These are phyloP conservation scores for Fragilaria radians DNA, from an alignment of 108 stramenopile species.

Conservation along the genomic window DNA sequence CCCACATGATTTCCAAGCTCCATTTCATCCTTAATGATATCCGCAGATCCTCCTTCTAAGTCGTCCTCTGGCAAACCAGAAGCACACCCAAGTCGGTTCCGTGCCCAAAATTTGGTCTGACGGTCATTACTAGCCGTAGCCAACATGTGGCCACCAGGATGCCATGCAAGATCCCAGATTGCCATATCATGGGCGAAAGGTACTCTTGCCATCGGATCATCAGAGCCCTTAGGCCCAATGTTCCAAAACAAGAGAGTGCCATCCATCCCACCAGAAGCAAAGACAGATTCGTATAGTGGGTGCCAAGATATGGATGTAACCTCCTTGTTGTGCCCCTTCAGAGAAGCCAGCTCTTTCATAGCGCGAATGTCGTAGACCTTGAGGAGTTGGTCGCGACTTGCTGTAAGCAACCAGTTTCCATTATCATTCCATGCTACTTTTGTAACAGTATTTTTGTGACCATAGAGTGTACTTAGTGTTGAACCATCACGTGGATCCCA, in stretches of 20 bases:
- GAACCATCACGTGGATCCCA: slow-evolving; percentile 93
- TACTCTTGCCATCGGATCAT: slow-evolving; percentile 70
- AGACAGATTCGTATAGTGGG: slow-evolving; percentile 86
- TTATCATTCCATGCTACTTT: slow-evolving; percentile 94
- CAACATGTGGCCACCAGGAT: slow-evolving; percentile 90
- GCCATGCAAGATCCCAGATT: slow-evolving; percentile 96
- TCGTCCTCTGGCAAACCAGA: slow-evolving; percentile 60
- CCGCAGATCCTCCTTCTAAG: slow-evolving; percentile 26
- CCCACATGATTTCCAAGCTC: slow-evolving; percentile 88
- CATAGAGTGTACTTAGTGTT: slow-evolving; percentile 82
- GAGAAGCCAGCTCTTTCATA: slow-evolving; percentile 79
- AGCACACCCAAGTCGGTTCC: slow-evolving; percentile 81
- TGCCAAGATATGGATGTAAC: slow-evolving; percentile 94
- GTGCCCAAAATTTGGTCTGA: slow-evolving; percentile 91
- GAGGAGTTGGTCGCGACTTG: slow-evolving; percentile 87
- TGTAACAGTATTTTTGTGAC: slow-evolving; percentile 93
- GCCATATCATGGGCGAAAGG: slow-evolving; percentile 95
- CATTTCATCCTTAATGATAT: slow-evolving; percentile 73
- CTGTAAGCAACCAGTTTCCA: slow-evolving; percentile 93
- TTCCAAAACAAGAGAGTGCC: slow-evolving; percentile 94
- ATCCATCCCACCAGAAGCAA: slow-evolving; percentile 94
- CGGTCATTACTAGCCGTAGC: slow-evolving; percentile 90
- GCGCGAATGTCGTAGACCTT: slow-evolving; percentile 94
- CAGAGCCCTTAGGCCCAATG: slow-evolving; percentile 79
- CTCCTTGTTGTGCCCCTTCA: slow-evolving; percentile 89